Percentiles rank a stretch among this genome's conserved stretches.
Evolutionary conservation across 768 basidiomycete genomes (phyloP).

Genomic region (Russula vinacea): DNA sequence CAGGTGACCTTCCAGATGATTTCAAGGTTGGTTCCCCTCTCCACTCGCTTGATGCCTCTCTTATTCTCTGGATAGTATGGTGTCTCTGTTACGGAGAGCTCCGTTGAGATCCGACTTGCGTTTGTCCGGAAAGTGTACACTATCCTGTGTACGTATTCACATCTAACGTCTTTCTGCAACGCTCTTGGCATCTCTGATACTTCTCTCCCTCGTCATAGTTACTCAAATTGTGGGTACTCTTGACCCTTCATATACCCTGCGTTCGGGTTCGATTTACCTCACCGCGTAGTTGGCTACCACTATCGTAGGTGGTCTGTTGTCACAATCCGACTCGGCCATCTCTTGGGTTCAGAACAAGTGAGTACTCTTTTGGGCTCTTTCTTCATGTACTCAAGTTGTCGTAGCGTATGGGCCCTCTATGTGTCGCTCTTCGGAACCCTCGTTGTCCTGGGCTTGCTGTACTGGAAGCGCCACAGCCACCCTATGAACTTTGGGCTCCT

Average conservation of each 20-base stretch:
- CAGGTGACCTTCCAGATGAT: conserved; percentile 82
- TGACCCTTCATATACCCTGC: neutral
- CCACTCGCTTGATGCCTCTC: conserved; percentile 15
- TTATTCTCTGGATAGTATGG: conserved; percentile 56
- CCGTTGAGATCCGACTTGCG: conserved; percentile 72
- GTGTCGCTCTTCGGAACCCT: conserved; percentile 76
- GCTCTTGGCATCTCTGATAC: neutral
- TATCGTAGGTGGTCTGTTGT: conserved; percentile 69
- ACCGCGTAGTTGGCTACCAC: conserved; percentile 61
- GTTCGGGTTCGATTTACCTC: conserved; percentile 16
- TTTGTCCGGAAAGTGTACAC: conserved; percentile 91
- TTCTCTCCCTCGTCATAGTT: conserved; percentile 41
- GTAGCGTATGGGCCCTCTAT: conserved; percentile 76
- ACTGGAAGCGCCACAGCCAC: conserved; percentile 90
- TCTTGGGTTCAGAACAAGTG: conserved; percentile 72
- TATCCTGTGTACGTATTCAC: conserved; percentile 67
- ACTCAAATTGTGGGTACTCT: conserved; percentile 62
- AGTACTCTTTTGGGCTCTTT: conserved; percentile 33
- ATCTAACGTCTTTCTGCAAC: no score
- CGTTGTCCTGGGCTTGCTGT: conserved; percentile 73
- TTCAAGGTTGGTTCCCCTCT: conserved; percentile 65
- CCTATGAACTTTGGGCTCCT: conserved; percentile 86
- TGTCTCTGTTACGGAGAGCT: conserved; percentile 72
- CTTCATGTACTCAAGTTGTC: conserved; percentile 3
- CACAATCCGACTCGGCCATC: conserved; percentile 56